Percentiles rank a stretch among this genome's conserved stretches.
phyloP scores from a whole-genome alignment of 2,329 filamentous ascomycete species.

The Capronia coronata region DNA sequence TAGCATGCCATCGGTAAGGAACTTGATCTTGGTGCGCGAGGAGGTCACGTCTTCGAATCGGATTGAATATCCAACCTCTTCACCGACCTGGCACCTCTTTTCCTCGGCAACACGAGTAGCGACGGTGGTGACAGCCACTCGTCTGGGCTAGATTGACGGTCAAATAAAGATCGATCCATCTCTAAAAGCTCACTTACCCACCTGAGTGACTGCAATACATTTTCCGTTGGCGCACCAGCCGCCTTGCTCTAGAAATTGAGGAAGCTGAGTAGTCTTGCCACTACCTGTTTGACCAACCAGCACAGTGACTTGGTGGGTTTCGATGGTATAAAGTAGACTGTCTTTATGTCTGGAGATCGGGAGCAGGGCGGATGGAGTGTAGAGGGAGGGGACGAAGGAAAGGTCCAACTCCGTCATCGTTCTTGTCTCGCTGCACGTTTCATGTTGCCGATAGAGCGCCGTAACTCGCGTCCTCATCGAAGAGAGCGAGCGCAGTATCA shows the following conservation, averaged over 20 bases:
- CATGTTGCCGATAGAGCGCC: too few species aligned
- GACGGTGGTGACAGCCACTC: constrained; percentile 86
- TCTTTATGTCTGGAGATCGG: constrained; percentile 81
- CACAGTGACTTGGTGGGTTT: constrained; percentile 76
- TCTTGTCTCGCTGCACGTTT: too few species aligned
- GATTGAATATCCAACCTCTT: constrained; percentile 90
- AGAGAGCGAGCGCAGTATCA: too few species aligned
- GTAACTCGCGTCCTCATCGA: too few species aligned
- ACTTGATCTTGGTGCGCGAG: constrained; percentile 79
- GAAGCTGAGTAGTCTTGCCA: constrained; percentile 92
- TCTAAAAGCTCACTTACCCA: constrained; percentile 41
- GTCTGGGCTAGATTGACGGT: constrained; percentile 58
- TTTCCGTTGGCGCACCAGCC: constrained; percentile 86
- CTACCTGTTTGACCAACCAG: constrained; percentile 91
- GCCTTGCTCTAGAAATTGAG: constrained; percentile 78
- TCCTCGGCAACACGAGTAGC: constrained; percentile 86
- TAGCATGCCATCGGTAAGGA: constrained; percentile 86
- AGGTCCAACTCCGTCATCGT: constrained; percentile 21
- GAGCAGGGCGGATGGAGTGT: constrained; percentile 76
- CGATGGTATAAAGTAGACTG: constrained; percentile 74
- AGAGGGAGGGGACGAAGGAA: constrained; percentile 66
- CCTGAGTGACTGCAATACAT: constrained; percentile 82
- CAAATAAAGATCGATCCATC: constrained; percentile 14
- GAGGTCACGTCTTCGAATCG: constrained; percentile 88
- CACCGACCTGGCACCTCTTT: constrained; percentile 74